Percentiles rank a stretch among this genome's conserved stretches.
Conservation (phyloP, 2,329 filamentous ascomycete genomes). For the Plectosphaerella cucumerina region DNA sequence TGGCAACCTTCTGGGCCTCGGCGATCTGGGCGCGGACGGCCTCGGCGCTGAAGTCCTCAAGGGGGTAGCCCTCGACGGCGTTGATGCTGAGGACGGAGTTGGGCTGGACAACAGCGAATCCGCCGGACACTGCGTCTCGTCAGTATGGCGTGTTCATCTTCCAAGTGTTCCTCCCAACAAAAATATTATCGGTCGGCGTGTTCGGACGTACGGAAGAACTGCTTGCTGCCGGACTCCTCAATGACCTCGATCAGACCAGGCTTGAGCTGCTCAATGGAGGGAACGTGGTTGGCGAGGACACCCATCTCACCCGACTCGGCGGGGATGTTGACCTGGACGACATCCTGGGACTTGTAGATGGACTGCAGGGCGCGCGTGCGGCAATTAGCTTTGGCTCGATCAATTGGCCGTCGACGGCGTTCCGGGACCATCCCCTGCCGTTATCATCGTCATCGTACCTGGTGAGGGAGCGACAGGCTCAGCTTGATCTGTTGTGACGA, state of each 20-base stretch:
- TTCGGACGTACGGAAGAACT: conserved; percentile 86
- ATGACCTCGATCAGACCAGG: conserved; percentile 92
- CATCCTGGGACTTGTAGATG: conserved; percentile 64
- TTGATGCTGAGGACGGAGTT: conserved; percentile 96
- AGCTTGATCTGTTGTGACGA: conserved; percentile 73
- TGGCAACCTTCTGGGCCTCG: conserved; percentile 93
- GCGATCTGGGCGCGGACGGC: conserved; percentile 84
- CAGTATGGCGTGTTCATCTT: conserved; percentile 4
- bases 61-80: conserved; percentile 87
- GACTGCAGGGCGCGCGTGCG: conserved; percentile 50
- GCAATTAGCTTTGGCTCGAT: conserved; percentile 40
- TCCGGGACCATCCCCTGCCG: conserved; percentile 1
- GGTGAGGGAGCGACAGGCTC: conserved; percentile 94
- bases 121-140: conserved; percentile 72
- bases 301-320: conserved; percentile 99
- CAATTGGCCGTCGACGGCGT: conserved; percentile 14
- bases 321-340: conserved; percentile 97
- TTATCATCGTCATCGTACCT: conserved; percentile 62
- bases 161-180: neutral
- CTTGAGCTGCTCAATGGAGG: conserved; percentile 98
- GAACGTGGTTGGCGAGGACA: conserved; percentile 98
- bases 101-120: conserved; percentile 95
- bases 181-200: conserved; percentile 12
- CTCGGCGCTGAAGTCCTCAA: conserved; percentile 95
- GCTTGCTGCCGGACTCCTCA: conserved; percentile 87